These are phyloP conservation scores for Cutaneotrichosporon arboriforme DNA, from an alignment of 1,284 basidiomycete species.

Conservation along the genomic window DNA sequence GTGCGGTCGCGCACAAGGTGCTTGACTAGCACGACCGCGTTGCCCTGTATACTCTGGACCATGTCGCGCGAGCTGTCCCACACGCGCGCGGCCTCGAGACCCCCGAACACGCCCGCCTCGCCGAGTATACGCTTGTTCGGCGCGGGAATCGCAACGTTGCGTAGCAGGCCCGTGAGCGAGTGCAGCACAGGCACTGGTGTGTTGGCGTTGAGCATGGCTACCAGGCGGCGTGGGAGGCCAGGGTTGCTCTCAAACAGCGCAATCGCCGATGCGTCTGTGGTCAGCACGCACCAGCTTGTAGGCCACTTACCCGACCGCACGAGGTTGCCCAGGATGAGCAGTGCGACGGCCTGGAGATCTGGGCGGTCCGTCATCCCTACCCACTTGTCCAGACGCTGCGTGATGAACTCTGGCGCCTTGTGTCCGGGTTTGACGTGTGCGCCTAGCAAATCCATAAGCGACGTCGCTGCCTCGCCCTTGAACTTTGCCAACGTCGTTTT, in stretches of 20 bases:
- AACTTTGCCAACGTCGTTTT: conserved; percentile 63
- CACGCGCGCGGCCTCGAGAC: conserved; percentile 61
- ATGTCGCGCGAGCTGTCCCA: conserved; percentile 70
- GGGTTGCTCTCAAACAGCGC: conserved; percentile 1
- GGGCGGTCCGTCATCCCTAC: conserved; percentile 50
- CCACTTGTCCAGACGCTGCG: conserved; percentile 71
- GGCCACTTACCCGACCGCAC: conserved; percentile 61
- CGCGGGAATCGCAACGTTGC: conserved; percentile 70
- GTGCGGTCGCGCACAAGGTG: conserved; percentile 54
- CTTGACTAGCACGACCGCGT: conserved; percentile 80
- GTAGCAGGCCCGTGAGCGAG: conserved; percentile 71
- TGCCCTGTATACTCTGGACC: conserved; percentile 77
- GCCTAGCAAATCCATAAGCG: too few relatives aligned
- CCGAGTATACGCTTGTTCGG: conserved; percentile 60
- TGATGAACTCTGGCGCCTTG: conserved; percentile 66
- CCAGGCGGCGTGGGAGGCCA: conserved; percentile 18
- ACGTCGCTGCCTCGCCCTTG: conserved; percentile 58
- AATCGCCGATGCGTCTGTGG: conserved; percentile 5
- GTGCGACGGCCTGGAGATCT: conserved; percentile 49
- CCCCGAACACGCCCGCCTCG: conserved; percentile 60
- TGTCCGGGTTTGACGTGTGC: conserved; percentile 63
- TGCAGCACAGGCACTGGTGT: conserved; percentile 73
- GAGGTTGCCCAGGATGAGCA: conserved; percentile 50
- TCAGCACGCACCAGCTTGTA: neutral
- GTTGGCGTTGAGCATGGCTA: conserved; percentile 56